phyloP scores from a whole-genome alignment of 306 rosid species.

The Cicer chorassanicum region DNA sequence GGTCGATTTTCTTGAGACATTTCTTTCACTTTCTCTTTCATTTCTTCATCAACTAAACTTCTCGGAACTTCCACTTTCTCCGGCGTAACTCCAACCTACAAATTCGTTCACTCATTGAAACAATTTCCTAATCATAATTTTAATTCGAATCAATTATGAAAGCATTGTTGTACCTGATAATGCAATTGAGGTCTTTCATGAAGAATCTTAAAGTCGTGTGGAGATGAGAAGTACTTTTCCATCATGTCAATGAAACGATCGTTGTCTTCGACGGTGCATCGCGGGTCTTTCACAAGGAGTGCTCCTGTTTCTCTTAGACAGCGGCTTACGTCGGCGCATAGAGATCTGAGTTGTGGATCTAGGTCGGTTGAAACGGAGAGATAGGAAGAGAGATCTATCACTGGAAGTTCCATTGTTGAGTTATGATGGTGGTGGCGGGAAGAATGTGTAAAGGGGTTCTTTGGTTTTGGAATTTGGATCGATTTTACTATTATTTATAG shows the following conservation, averaged over 20 bases:
- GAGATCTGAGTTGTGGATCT: constrained; percentile 17
- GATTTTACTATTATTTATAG: not conserved
- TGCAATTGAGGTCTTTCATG: constrained; percentile 89
- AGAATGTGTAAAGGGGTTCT: not conserved
- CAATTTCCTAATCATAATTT: no score
- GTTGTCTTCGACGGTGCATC: constrained; percentile 80
- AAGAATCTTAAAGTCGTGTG: constrained; percentile 66
- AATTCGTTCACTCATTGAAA: no score
- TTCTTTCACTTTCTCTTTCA: constrained; percentile 73
- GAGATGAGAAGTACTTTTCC: constrained; percentile 77
- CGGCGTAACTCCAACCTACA: constrained; percentile 78
- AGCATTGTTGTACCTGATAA: constrained; percentile 64
- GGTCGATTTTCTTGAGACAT: constrained; percentile 77
- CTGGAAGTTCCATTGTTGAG: constrained; percentile 61
- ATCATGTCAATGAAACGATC: constrained; percentile 96
- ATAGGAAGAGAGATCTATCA: constrained; percentile 70
- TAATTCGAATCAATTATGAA: not conserved
- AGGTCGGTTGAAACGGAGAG: constrained; percentile 45
- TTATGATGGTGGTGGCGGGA: not conserved
- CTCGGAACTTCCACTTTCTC: constrained; percentile 91
- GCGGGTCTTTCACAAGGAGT: constrained; percentile 76
- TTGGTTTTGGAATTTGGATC: not conserved
- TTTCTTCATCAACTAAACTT: constrained; percentile 86
- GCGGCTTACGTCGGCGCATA: constrained; percentile 76
- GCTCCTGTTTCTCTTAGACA: constrained; percentile 87